Base-by-base conservation (phyloP, 192 early-diverging fungal genomes). In the Mortierella hygrophila region DNA sequence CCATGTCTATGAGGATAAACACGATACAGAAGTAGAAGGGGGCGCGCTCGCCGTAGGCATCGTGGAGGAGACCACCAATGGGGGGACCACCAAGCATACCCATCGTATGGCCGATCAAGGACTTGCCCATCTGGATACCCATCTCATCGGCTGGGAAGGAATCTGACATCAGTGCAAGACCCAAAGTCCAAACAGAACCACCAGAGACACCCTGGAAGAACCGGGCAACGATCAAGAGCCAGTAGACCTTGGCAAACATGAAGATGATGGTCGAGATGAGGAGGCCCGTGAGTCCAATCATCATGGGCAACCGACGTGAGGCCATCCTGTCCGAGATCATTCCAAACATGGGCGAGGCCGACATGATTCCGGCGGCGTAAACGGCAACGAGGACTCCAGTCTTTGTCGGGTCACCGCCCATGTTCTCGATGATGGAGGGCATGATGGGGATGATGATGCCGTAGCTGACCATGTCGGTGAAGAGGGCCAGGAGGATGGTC, bases 171-270 rank as follows among this genome's bases (percentile, higher is more conserved):
- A 95, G 92, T 0, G 91, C 93, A 23, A 95, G 88, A 6, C 93
- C 92, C 65, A 95, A 85, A 2, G 95, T 92, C 94, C 95, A 95
- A 35, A 92, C 92, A 13, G 94, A 93, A 42, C 94, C 95, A 41
- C 94, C 94, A 21, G 95, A 90, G 26, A 94, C 83, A 72, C 95
- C 95, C 82, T 95, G 94, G 4, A 92, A 92, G 44, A 96, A 80
- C 2, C 95, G 91, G 3, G 95, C 95, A 5, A 96, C 41, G 8
- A 95, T 82, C 9, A 96, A 85, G 81, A 93, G 90, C 89, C 90
- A 92, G 84, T 92, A 95, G 21, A 90, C 89, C 70, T 91, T 90
- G 38, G 94, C 90, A 55, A 93, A 54, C 35, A 92, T 92, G 88
- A 96, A 95, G 44, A 93, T 77, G 3, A 93, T 75, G 21, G 94